Conservation (phyloP, 345 rosid species). For the Dipteronia dyeriana region DNA sequence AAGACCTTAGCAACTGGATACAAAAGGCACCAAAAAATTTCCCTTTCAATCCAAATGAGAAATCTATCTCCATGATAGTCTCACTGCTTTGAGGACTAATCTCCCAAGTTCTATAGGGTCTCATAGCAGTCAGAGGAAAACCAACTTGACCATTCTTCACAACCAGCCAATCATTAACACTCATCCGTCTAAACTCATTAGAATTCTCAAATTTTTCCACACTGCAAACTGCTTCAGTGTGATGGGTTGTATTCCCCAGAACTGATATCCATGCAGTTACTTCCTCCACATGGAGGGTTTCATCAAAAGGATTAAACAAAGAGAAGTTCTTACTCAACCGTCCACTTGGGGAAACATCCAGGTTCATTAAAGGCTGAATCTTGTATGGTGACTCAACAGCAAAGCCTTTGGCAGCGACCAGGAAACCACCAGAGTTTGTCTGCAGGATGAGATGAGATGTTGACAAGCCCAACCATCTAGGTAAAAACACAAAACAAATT, state of each 20-base stretch:
- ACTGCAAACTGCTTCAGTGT: conserved; percentile 55
- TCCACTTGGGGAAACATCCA: conserved; percentile 41
- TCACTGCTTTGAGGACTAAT: conserved; percentile 41
- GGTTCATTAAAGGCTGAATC: conserved; percentile 41
- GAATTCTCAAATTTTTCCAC: conserved; percentile 28
- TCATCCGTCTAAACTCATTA: conserved; percentile 25
- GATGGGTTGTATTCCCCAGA: conserved; percentile 42
- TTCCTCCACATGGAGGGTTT: conserved; percentile 51
- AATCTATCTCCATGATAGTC: conserved; percentile 51
- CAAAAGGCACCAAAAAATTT: conserved; percentile 52
- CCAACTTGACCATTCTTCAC: conserved; percentile 40
- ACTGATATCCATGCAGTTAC: conserved; percentile 55
- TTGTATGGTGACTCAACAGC: conserved; percentile 58
- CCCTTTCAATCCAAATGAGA: conserved; percentile 48
- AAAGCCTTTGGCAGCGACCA: conserved; percentile 63
- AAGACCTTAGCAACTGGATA: conserved; percentile 50
- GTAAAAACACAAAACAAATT: conserved; percentile 67
- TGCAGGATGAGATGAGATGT: conserved; percentile 59
- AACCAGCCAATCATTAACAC: conserved; percentile 55
- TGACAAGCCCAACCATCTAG: conserved; percentile 60
- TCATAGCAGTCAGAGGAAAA: conserved; percentile 47
- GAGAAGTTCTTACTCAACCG: conserved; percentile 53
- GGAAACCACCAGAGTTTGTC: conserved; percentile 69
- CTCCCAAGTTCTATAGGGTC: conserved; percentile 58
- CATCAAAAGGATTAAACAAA: conserved; percentile 63